Percentiles rank a stretch among this genome's conserved stretches.
Evolutionary conservation across 2,329 filamentous ascomycete genomes (phyloP).

Genomic region (Alternaria sp.): DNA sequence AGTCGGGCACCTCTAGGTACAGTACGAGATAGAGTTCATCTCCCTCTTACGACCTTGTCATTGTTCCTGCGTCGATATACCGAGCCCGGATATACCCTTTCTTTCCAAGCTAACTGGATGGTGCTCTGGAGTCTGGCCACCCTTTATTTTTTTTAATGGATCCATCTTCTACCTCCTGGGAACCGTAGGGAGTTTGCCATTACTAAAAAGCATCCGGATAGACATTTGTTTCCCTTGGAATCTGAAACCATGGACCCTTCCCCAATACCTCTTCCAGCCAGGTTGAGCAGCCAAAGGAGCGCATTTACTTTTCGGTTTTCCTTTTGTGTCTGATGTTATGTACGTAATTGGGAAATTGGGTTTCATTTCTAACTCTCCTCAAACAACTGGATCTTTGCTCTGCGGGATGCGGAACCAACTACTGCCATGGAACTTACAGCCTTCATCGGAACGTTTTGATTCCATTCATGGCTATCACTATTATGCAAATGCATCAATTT

Average conservation of each 20-base stretch:
- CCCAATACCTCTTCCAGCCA: constrained; percentile 20
- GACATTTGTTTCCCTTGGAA: constrained; percentile 29
- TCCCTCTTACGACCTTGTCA: constrained; percentile 37
- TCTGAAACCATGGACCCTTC: constrained; percentile 24
- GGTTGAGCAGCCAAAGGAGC: constrained; percentile 25
- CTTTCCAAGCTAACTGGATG: constrained; percentile 41
- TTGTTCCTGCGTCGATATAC: constrained; percentile 44
- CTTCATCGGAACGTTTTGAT: constrained; percentile 14
- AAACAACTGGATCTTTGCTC: constrained; percentile 14
- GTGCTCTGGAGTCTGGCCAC: constrained; percentile 43
- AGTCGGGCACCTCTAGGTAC: constrained; percentile 34
- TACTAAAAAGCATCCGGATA: constrained; percentile 39
- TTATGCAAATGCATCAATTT: constrained; percentile 17
- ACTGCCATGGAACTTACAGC: constrained; percentile 15
- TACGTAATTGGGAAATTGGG: constrained; percentile 28
- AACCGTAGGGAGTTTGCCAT: constrained; percentile 36
- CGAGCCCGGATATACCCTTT: constrained; percentile 50
- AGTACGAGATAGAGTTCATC: constrained; percentile 40
- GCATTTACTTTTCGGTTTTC: constrained; percentile 24
- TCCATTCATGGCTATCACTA: constrained; percentile 16
- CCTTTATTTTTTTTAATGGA: constrained; percentile 37
- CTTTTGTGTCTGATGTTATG: constrained; percentile 26
- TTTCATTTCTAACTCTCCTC: constrained; percentile 22
- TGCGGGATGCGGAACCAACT: constrained; percentile 18
- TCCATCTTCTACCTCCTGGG: constrained; percentile 35